phyloP scores from a whole-genome alignment of 2,329 filamentous ascomycete species.

The Clarireedia monteithiana region DNA sequence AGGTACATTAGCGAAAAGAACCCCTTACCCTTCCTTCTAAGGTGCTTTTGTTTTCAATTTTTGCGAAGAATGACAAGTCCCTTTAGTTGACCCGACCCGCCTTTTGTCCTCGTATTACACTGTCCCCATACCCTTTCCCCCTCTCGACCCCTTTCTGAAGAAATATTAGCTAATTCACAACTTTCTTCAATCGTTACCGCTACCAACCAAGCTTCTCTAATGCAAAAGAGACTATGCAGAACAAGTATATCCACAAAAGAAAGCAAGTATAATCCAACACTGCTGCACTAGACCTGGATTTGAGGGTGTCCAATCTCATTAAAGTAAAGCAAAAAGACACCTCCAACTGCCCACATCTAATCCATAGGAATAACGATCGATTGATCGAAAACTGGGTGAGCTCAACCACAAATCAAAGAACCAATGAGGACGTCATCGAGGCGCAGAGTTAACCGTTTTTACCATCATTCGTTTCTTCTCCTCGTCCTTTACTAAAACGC shows the following conservation, averaged over 20 bases:
- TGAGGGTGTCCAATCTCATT: slow-evolving; percentile 1
- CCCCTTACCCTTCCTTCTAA: background rate
- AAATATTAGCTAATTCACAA: slow-evolving; percentile 7
- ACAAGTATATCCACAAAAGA: slow-evolving; percentile 11
- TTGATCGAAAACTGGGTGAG: background rate
- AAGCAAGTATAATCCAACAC: slow-evolving; percentile 7
- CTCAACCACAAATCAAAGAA: background rate
- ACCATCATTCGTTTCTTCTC: slow-evolving; percentile 66
- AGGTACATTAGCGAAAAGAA: slow-evolving; percentile 6
- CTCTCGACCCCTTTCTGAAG: background rate
- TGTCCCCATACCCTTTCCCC: background rate
- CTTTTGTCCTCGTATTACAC: background rate
- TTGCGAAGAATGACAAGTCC: background rate
- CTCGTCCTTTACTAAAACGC: slow-evolving; percentile 61
- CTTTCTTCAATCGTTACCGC: background rate
- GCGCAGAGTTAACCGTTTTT: slow-evolving; percentile 42
- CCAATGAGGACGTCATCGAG: background rate
- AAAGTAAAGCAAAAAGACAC: background rate
- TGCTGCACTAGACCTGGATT: background rate
- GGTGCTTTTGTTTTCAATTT: background rate
- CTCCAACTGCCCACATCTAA: background rate
- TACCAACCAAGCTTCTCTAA: background rate
- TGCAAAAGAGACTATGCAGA: slow-evolving; percentile 6
- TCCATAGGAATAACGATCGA: background rate
- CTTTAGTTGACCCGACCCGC: background rate